Evolutionary conservation across 1,139 yeast species (phyloP).

Genomic region (Spencermartinsiella ligniputridi): DNA sequence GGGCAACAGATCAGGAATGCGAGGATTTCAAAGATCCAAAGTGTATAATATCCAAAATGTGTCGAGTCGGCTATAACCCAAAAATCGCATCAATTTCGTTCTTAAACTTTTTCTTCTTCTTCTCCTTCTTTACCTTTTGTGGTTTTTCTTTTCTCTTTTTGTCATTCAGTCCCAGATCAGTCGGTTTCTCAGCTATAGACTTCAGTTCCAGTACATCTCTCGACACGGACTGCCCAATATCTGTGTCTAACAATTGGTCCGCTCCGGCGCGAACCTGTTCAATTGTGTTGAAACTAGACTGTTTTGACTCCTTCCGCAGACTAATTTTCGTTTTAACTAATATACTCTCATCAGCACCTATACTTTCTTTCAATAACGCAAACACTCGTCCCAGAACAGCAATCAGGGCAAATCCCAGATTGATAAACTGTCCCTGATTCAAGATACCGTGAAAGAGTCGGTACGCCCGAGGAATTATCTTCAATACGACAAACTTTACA

Average conservation of each 20-base stretch:
- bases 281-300: too few relatives aligned
- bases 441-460: slow-evolving; percentile 63
- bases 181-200: not conserved
- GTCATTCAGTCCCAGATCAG: too few relatives aligned
- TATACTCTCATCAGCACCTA: not conserved
- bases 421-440: slow-evolving; percentile 72
- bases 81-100: slow-evolving; percentile 33
- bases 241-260: not conserved
- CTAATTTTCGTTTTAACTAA: not conserved
- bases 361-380: slow-evolving; percentile 20
- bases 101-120: slow-evolving; percentile 24
- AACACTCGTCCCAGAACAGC: slow-evolving; percentile 52
- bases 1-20: not conserved
- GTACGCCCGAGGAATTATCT: slow-evolving; percentile 48
- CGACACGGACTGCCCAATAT: not conserved
- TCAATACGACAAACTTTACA: slow-evolving; percentile 38
- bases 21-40: too few relatives aligned
- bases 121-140: slow-evolving; percentile 11
- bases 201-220: not conserved
- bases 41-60: too few relatives aligned
- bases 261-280: too few relatives aligned
- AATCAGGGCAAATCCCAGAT: slow-evolving; percentile 65
- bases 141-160: slow-evolving; percentile 7
- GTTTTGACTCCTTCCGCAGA: not conserved
- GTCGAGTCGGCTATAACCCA: slow-evolving; percentile 21